Base-by-base conservation (phyloP, 2,329 filamentous ascomycete genomes). In the Fonsecaea monophora region DNA sequence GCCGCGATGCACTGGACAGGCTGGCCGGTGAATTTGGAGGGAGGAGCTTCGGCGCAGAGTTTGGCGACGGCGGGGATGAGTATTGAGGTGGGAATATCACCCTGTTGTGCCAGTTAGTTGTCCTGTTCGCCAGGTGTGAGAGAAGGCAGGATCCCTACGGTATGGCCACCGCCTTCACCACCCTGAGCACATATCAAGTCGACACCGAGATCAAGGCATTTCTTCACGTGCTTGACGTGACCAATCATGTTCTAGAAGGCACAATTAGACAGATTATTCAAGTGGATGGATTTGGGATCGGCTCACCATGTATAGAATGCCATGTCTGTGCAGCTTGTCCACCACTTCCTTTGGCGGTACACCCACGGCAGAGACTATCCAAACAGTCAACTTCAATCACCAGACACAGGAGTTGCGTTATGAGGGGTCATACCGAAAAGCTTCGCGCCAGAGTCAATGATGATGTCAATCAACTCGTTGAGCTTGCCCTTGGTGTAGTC, bases 401-500 rank as follows among this genome's bases (percentile, higher is more conserved):
- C 54, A 48, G 3, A 37, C 8, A 18, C 12, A n/a, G 10, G 55
- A 25, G 13, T 40, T 32, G 6, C n/a, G 25, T n/a, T 5, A 48
- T n/a, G 45, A 50, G 25, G 53, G 35, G 37, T 32, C 68, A 57
- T 54, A 70, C 68, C 68, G 83, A 99, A 99, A 67, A 99, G 88
- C 80, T 89, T 94, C 68, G 93, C 91, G 72, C 92, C 92, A 63
- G 90, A 92, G 76, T 96, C 90, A 82, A 99, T 97, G 82, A 97
- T 90, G 77, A 97, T 93, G 78, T 93, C 90, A 78, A 96, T 81
- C 65, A 99, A 88, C 79, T 94, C 91, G 79, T 92, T 85, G 70
- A 99, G 91, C 84, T 98, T 98, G 80, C 95, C 95, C 86, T 99
- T 98, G 77, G 95, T 99, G 85, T 99, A 99, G 82, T 99, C 95